Base-by-base conservation (phyloP, 495 filamentous ascomycete species). In the Chaetomium cochliodes region DNA sequence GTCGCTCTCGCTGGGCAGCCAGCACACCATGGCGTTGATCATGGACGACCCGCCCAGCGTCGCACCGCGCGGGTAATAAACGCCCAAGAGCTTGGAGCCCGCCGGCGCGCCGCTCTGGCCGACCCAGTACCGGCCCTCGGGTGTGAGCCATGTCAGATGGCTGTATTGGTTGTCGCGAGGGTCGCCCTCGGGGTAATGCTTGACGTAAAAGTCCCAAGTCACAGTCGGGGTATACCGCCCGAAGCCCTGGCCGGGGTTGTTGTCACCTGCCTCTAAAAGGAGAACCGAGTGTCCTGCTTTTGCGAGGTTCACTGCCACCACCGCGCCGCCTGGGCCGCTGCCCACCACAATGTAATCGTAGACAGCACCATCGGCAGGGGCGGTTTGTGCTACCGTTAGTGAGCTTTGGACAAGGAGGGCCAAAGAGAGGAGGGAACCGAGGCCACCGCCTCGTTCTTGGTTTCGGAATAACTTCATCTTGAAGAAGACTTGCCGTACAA, bases 331-430 rank as follows among this genome's bases (percentile, higher is more conserved):
- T 5, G 55, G 55, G 4, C 55, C 55, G 37, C 55, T 58, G 3
- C 55, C 55, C 5, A 58, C 39, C 6, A 58, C 55, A 7, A 58
- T 58, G 55, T 58, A 58, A 22, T 58, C 55, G 55, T 58, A 69
- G 69, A 73, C 51, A 15, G 57, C 63, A n/a, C 53, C 57, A 44
- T 65, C 60, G 16, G 28, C 9, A 4, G 64, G 60, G 22, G 57
- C 51, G 52, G 50, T 46, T 37, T 60, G 63, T 12, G 67, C 61
- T 18, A 50, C 33, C 1, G 67, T 18, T 18, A 58, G 42, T 5
- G 55, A 51, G 28, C 30, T 23, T 22, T 50, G 49, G 15, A 60
- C 25, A 6, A 63, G 16, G 18, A 69, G 60, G 20, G 60, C 39
- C 16, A 65, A 55, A 4, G 66, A 59, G 16, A 64, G 52, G 44